phyloP scores from a whole-genome alignment of 1,284 basidiomycete species.

The Marasmius tenuissimus region DNA sequence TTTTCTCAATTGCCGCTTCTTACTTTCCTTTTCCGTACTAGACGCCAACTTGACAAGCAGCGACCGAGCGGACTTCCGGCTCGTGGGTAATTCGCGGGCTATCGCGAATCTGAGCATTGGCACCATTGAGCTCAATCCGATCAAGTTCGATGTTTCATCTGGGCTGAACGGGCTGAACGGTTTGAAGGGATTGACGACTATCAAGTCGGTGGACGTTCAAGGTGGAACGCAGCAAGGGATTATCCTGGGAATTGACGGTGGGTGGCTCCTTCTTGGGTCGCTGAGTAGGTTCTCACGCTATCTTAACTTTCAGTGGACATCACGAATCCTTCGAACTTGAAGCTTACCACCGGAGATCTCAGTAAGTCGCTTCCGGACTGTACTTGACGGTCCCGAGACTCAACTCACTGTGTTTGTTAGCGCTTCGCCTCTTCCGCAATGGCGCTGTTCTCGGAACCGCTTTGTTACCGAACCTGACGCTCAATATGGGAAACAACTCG shows the following conservation, averaged over 20 bases:
- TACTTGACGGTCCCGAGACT: not conserved
- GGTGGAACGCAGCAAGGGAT: conserved; percentile 69
- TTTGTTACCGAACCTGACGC: conserved; percentile 56
- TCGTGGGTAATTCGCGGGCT: conserved; percentile 65
- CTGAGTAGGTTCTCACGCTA: not conserved
- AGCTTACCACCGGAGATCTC: conserved; percentile 59
- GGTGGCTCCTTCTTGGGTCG: conserved; percentile 7
- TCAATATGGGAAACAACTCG: conserved; percentile 60
- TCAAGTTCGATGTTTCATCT: conserved; percentile 75
- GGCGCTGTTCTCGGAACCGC: conserved; percentile 56
- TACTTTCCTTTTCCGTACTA: conserved; percentile 22
- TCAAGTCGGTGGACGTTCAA: conserved; percentile 66
- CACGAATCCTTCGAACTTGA: conserved; percentile 73
- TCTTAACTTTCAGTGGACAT: conserved; percentile 47
- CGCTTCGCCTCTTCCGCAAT: conserved; percentile 56
- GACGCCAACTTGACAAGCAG: conserved; percentile 53
- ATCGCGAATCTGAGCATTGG: conserved; percentile 71
- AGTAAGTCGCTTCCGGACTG: conserved; percentile 36
- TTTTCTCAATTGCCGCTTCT: conserved; percentile 1
- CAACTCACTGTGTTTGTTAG: conserved; percentile 25
- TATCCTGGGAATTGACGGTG: conserved; percentile 58
- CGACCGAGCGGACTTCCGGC: conserved; percentile 48
- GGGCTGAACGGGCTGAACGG: conserved; percentile 65
- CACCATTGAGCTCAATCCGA: conserved; percentile 67
- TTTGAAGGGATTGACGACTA: conserved; percentile 56